Percentiles rank a stretch among this genome's conserved stretches.
phyloP scores from a whole-genome alignment of 371 early-diverging fungal species.

The Mucor velutinosus region DNA sequence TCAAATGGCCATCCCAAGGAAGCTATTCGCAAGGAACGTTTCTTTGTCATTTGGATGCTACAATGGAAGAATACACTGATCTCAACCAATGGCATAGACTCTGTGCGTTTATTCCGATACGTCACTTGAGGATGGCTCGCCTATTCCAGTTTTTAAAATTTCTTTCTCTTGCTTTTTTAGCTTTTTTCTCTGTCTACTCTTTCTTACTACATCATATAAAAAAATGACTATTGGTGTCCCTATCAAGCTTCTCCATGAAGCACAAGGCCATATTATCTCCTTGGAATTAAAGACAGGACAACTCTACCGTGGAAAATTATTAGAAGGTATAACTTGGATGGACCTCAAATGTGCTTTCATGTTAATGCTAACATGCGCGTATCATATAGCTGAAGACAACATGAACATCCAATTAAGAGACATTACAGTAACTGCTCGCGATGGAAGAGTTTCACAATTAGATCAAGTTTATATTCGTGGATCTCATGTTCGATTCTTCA shows the following conservation, averaged over 20 bases:
- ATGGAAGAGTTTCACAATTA: slow-evolving; percentile 88
- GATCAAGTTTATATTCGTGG: slow-evolving; percentile 98
- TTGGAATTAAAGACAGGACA: slow-evolving; percentile 94
- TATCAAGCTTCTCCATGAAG: slow-evolving; percentile 97
- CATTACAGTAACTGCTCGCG: slow-evolving; percentile 90
- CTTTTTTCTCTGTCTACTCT: background rate
- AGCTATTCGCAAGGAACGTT: background rate
- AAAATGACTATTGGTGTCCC: slow-evolving; percentile 92
- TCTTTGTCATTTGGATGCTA: background rate
- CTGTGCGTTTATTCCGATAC: background rate
- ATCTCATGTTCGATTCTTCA: slow-evolving; percentile 93
- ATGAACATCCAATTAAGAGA: slow-evolving; percentile 97
- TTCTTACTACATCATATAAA: background rate
- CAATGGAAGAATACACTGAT: background rate
- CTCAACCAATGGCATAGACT: background rate
- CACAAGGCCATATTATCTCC: slow-evolving; percentile 94
- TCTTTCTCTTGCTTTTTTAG: background rate
- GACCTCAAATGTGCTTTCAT: background rate
- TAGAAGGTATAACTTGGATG: slow-evolving; percentile 65
- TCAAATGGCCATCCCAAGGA: background rate
- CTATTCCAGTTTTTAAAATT: slow-evolving; percentile 2
- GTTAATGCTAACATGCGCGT: background rate
- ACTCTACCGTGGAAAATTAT: slow-evolving; percentile 92
- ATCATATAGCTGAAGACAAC: slow-evolving; percentile 91
- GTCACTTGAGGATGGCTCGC: slow-evolving; percentile 5